A percentile compares a stretch with the other conserved stretches of the same genome.
Conservation (phyloP, 1,284 basidiomycete genomes). For the Heliocybe sulcata region DNA sequence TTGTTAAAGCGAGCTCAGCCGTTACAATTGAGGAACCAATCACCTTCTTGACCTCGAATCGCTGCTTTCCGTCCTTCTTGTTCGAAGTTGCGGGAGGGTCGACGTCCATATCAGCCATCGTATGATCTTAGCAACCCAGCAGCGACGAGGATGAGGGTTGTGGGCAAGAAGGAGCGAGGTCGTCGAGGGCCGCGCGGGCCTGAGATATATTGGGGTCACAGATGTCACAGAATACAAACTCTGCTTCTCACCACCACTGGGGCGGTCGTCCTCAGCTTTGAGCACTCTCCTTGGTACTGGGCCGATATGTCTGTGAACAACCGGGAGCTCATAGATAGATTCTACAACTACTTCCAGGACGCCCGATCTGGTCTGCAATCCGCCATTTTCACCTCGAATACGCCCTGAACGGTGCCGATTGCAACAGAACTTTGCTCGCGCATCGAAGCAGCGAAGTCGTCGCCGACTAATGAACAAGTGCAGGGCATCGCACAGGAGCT, state of each 20-base stretch:
- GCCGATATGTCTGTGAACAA: neutral
- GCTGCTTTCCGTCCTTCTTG: constrained; percentile 60
- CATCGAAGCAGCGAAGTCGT: neutral
- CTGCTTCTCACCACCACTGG: neutral
- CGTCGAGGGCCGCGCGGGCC: neutral
- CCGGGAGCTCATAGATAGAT: neutral
- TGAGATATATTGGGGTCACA: neutral
- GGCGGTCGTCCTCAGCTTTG: neutral
- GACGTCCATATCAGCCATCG: constrained; percentile 75
- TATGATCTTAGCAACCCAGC: constrained; percentile 5
- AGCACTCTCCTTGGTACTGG: neutral
- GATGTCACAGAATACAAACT: neutral
- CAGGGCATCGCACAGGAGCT: neutral
- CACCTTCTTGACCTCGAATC: constrained; percentile 97
- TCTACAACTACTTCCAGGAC: neutral
- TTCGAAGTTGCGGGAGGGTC: constrained; percentile 43
- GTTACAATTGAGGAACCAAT: constrained; percentile 12
- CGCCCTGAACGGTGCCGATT: neutral
- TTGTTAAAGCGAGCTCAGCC: constrained; percentile 3
- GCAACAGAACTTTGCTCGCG: neutral
- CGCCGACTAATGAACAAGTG: neutral
- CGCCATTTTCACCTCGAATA: neutral
- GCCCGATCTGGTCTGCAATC: neutral
- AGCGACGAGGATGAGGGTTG: neutral
- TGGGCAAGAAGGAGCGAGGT: neutral